Conservation (phyloP, 139 green algal genomes). For the Tetraselmis striata region DNA sequence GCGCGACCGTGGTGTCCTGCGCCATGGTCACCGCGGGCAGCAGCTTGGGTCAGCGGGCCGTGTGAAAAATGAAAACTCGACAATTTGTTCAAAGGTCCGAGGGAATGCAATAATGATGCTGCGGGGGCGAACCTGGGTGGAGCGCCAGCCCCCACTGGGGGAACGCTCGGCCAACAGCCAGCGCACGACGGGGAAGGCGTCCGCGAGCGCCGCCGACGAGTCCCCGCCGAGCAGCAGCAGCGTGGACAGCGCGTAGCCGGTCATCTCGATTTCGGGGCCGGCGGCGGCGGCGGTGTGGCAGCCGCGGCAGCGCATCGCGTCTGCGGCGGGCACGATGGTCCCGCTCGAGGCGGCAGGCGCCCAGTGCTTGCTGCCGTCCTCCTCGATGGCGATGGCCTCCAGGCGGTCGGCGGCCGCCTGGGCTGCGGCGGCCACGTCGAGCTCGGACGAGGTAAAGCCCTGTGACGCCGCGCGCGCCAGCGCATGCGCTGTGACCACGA, state of each 20-base stretch:
- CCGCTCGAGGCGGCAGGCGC: not conserved
- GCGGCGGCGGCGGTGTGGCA: not conserved
- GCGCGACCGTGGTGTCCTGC: conserved; percentile 5
- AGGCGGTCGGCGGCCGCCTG: not conserved
- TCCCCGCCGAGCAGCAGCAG: not conserved
- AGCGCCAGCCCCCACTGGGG: not conserved
- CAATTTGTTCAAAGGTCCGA: not conserved
- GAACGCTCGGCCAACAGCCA: not conserved
- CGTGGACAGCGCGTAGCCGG: not conserved
- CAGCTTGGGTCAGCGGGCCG: not conserved
- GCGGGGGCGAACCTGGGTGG: not conserved
- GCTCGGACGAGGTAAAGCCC: not conserved
- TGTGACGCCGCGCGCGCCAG: not conserved
- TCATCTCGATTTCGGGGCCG: not conserved
- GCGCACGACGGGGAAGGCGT: not conserved
- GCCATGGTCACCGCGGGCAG: not conserved
- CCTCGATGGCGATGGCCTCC: not conserved
- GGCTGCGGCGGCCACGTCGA: not conserved
- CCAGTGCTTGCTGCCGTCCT: not conserved
- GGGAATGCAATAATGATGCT: too few species aligned
- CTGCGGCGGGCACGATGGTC: not conserved
- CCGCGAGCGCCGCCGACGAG: not conserved
- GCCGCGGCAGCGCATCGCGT: not conserved
- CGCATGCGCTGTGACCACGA: not conserved
- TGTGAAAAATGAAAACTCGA: not conserved